phyloP scores from a whole-genome alignment of 2,329 filamentous ascomycete genomes.

The Corynespora cassiicola region DNA sequence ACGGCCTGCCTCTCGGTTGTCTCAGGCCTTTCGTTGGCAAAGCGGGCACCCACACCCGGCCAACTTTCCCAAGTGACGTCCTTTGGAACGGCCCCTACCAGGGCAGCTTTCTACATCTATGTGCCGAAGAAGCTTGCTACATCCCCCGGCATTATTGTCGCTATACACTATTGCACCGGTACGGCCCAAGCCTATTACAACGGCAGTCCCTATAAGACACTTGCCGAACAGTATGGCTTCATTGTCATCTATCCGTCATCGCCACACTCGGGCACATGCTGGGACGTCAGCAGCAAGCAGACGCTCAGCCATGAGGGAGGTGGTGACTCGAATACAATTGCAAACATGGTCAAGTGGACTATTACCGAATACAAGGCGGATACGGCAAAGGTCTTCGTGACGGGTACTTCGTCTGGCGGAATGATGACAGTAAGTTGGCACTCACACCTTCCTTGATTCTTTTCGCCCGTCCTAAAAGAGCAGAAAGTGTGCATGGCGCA shows the following conservation, averaged over 20 bases:
- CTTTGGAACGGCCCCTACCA: slow-evolving; percentile 55
- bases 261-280: slow-evolving; percentile 61
- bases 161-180: slow-evolving; percentile 64
- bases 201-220: slow-evolving; percentile 59
- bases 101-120: slow-evolving; percentile 62
- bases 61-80: slow-evolving; percentile 47
- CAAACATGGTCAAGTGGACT: slow-evolving; percentile 66
- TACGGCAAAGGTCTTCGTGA: slow-evolving; percentile 59
- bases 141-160: slow-evolving; percentile 61
- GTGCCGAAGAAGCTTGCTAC: slow-evolving; percentile 53
- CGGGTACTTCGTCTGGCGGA: slow-evolving; percentile 60
- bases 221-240: slow-evolving; percentile 64
- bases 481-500: no score
- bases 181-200: slow-evolving; percentile 57
- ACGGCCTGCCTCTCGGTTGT: slow-evolving; percentile 27
- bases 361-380: slow-evolving; percentile 60
- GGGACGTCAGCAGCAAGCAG: slow-evolving; percentile 64
- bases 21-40: slow-evolving; percentile 26
- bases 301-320: slow-evolving; percentile 64
- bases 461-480: slow-evolving; percentile 12
- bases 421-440: slow-evolving; percentile 58
- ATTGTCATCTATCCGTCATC: slow-evolving; percentile 66
- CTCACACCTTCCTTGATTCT: no score
- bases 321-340: slow-evolving; percentile 63
- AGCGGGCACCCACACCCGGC: slow-evolving; percentile 34